Conservation (phyloP, 805 yeast species). For the Saturnispora zaruensis region DNA sequence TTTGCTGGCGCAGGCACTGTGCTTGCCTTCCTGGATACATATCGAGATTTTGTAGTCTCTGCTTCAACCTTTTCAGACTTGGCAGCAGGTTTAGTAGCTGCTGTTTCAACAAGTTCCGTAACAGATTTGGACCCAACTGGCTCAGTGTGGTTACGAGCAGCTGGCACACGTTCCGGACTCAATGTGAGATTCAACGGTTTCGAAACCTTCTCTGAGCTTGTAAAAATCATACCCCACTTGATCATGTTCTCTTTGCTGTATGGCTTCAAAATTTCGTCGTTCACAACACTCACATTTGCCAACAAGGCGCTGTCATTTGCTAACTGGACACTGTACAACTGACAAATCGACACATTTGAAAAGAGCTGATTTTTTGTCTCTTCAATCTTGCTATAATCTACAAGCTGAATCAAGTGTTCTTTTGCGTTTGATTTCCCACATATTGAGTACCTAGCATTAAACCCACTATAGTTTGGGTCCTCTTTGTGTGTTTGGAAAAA, state of each 20-base stretch:
- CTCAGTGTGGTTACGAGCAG: not conserved
- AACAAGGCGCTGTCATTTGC: constrained; percentile 12
- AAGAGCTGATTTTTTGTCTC: constrained; percentile 13
- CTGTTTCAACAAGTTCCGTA: too few species aligned
- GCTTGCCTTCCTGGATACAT: constrained; percentile 13
- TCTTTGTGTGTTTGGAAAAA: constrained; percentile 16
- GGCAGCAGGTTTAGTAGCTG: not conserved
- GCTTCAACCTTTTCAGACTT: not conserved
- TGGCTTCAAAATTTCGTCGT: constrained; percentile 9
- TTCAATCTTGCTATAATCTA: constrained; percentile 12
- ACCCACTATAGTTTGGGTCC: constrained; percentile 11
- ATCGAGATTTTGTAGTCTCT: constrained; percentile 14
- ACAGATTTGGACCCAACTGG: not conserved
- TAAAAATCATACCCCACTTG: constrained; percentile 22
- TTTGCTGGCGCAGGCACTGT: constrained; percentile 12
- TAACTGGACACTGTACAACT: constrained; percentile 20
- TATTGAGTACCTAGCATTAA: constrained; percentile 15
- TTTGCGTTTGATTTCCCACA: constrained; percentile 4
- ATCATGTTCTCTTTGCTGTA: constrained; percentile 16
- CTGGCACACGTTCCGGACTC: not conserved
- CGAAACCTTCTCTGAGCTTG: constrained; percentile 11
- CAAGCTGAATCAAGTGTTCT: constrained; percentile 10
- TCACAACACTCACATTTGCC: constrained; percentile 17
- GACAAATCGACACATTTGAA: constrained; percentile 14
- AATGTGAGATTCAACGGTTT: not conserved